A percentile compares a stretch with the other conserved stretches of the same genome.
Evolutionary conservation across 2,329 filamentous ascomycete species (phyloP).

Genomic region (Epichloe bromicola): DNA sequence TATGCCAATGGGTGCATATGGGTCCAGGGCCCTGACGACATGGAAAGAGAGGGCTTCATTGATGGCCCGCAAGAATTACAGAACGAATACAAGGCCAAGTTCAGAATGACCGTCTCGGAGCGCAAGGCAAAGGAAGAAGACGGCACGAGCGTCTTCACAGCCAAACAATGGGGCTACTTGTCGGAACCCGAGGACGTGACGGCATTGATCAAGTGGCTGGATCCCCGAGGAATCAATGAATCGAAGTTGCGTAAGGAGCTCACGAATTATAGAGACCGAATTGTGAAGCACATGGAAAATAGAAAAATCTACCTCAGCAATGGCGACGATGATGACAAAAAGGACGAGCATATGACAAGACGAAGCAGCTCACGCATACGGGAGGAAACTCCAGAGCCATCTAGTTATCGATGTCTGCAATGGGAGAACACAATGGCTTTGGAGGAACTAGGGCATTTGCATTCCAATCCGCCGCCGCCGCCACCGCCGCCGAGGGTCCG

Average conservation of each 20-base stretch:
- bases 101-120: constrained; percentile 72
- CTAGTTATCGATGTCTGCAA: constrained; percentile 34
- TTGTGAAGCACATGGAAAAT: constrained; percentile 66
- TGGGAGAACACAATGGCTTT: constrained; percentile 46
- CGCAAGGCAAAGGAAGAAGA: constrained; percentile 82
- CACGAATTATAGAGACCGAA: constrained; percentile 59
- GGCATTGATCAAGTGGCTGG: constrained; percentile 74
- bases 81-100: constrained; percentile 62
- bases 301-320: constrained; percentile 55
- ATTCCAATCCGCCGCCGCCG: constrained; percentile 38
- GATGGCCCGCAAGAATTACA: constrained; percentile 60
- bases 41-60: constrained; percentile 77
- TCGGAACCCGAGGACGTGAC: constrained; percentile 70
- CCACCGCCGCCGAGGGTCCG: constrained; percentile 33
- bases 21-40: constrained; percentile 88
- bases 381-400: constrained; percentile 33
- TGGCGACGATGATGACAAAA: constrained; percentile 22
- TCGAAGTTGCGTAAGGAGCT: constrained; percentile 81
- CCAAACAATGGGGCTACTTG: constrained; percentile 83
- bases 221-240: constrained; percentile 76
- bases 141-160: constrained; percentile 59
- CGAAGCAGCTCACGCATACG: constrained; percentile 33
- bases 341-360: constrained; percentile 23
- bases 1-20: constrained; percentile 94
- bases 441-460: constrained; percentile 43